Base-by-base conservation (phyloP, 2,329 filamentous ascomycete species). In the Diplodia mutila region DNA sequence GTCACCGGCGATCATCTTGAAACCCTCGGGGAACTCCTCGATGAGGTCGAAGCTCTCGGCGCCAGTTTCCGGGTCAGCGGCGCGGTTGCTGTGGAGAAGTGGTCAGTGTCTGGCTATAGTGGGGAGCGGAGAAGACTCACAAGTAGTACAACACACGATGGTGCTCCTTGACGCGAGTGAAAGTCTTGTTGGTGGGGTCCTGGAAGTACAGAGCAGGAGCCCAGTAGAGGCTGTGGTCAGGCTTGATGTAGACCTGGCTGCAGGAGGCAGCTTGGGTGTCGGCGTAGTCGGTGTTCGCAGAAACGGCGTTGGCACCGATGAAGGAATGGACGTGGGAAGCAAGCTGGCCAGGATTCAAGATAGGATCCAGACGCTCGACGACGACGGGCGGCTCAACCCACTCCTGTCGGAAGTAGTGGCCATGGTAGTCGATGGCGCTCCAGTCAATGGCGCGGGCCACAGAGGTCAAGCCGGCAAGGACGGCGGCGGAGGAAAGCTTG, bases 331-430 rank as follows among this genome's bases (percentile, higher is more conserved):
- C 71, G 72, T 79, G 78, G 25, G 76, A 72, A 57, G 73, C 75
- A 65, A 75, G 65, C 8, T 63, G 67, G 54, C 77, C 78, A 16
- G 78, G 78, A 61, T 70, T 74, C 7, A 79, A 69, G 49, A 75
- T 75, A 25, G 78, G 77, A 51, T 79, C 78, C 34, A 79, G 69
- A 54, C 76, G 72, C 70, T 78, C 75, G 63, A 77, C 76, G 71
- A 73, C 75, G 73, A 79, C 70, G 25, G 76, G 72, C 52, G 69
- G 65, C 34, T 76, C 75, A 51, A 59, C 69, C 61, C 77, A 77
- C 69, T 79, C 78, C 72, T 75, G 77, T 69, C 73, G 75, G 72
- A 79, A 79, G 69, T 79, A 79, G 54, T 76, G 72, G n/a, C 77
- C 77, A 65, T 69, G 68, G 72, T 77, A 79, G 65, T 76, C 73